Conservation (phyloP, 2,329 filamentous ascomycete genomes). For the Cladosporium sp. region DNA sequence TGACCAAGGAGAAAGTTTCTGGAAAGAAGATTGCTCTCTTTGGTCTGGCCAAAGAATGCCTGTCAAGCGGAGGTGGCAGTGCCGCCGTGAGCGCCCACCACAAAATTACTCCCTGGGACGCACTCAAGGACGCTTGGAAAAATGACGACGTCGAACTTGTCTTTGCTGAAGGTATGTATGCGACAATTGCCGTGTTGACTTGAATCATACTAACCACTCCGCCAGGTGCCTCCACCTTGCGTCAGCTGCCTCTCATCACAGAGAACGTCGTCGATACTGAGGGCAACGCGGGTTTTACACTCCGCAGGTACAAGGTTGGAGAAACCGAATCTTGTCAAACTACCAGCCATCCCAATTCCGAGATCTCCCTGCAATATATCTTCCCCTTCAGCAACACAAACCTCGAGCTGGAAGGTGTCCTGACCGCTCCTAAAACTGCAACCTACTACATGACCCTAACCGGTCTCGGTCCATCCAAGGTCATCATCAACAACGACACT, state of each 20-base stretch:
- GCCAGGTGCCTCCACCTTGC: slow-evolving; percentile 2
- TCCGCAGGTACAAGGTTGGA: slow-evolving; percentile 6
- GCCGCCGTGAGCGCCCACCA: slow-evolving; percentile 1
- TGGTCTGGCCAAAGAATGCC: slow-evolving; percentile 1
- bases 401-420: neutral
- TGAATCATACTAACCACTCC: too few relatives aligned
- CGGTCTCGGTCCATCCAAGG: slow-evolving; percentile 4
- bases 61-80: slow-evolving; percentile 15
- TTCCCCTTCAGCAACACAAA: neutral
- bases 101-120: slow-evolving; percentile 3
- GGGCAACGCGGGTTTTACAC: slow-evolving; percentile 4
- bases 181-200: too few relatives aligned
- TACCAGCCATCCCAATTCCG: neutral
- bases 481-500: neutral
- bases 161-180: neutral
- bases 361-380: neutral
- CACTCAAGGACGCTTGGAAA: neutral
- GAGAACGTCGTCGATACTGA: slow-evolving; percentile 1
- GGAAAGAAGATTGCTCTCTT: slow-evolving; percentile 1
- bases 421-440: neutral
- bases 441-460: slow-evolving; percentile 2
- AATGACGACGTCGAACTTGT: slow-evolving; percentile 1
- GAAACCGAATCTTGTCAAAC: slow-evolving; percentile 1
- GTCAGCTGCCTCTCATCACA: slow-evolving; percentile 4
- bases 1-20: slow-evolving; percentile 53